These are phyloP conservation scores for Viola pubescens DNA, from an alignment of 441 rosid species.

Conservation along the genomic window DNA sequence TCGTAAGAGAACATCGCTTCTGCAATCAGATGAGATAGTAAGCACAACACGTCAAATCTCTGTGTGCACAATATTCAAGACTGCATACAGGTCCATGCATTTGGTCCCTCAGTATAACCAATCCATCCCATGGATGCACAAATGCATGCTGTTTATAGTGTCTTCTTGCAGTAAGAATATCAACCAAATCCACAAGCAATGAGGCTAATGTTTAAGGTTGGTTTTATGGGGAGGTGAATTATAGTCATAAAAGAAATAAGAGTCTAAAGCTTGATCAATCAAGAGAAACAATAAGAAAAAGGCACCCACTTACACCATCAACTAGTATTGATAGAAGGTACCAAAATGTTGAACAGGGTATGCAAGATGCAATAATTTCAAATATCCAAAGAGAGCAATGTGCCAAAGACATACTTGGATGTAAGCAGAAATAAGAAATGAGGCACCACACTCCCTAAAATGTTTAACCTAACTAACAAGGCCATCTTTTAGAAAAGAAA, in stretches of 20 bases:
- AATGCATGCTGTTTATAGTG: background rate
- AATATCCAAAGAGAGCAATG: background rate
- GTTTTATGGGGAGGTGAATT: background rate
- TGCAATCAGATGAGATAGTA: slow-evolving; percentile 28
- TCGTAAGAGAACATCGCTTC: slow-evolving; percentile 86
- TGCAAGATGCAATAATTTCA: background rate
- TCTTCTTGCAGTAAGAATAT: background rate
- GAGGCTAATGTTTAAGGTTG: background rate
- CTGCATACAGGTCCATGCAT: background rate
- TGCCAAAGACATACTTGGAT: background rate
- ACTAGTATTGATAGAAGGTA: background rate
- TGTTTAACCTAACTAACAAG: background rate
- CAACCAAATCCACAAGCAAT: background rate
- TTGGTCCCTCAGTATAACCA: background rate
- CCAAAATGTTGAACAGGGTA: background rate
- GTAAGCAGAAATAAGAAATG: background rate
- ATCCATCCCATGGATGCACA: background rate
- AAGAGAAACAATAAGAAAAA: background rate
- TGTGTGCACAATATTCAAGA: background rate
- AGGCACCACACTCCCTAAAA: background rate
- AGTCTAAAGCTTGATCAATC: background rate
- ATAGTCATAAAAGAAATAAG: background rate
- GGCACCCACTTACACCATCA: background rate
- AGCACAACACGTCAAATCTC: background rate
- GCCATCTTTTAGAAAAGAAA: background rate